phyloP scores from a whole-genome alignment of 1,284 basidiomycete species.

The Malassezia vespertilionis region DNA sequence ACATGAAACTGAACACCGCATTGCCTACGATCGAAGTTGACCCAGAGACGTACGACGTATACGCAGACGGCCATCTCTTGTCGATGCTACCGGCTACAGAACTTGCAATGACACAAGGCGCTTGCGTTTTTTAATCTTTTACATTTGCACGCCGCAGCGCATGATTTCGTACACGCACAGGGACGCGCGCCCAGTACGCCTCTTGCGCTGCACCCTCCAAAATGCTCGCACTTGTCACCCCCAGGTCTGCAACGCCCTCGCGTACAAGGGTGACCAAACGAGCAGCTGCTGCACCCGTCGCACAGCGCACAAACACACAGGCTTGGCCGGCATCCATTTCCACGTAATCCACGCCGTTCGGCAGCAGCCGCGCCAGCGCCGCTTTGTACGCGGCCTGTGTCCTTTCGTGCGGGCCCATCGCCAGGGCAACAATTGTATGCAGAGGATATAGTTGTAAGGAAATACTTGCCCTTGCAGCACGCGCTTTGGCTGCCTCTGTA shows the following conservation, averaged over 20 bases:
- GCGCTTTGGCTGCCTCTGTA: background rate
- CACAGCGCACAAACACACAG: constrained; percentile 6
- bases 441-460: constrained; percentile 1
- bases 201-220: constrained; percentile 1
- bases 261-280: background rate
- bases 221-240: background rate
- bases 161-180: constrained; percentile 10
- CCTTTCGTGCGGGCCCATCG: background rate
- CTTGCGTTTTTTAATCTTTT: constrained; percentile 8
- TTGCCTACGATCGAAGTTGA: constrained; percentile 77
- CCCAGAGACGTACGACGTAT: constrained; percentile 59
- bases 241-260: background rate
- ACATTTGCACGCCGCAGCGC: constrained; percentile 6
- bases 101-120: constrained; percentile 30
- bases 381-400: constrained; percentile 2
- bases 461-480: no score
- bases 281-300: background rate
- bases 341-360: constrained; percentile 11
- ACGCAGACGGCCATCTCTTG: constrained; percentile 27
- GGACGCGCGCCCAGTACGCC: constrained; percentile 8
- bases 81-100: constrained; percentile 31
- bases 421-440: constrained; percentile 3
- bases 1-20: constrained; percentile 84
- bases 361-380: background rate
- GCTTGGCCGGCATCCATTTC: background rate